Conservation (phyloP, 768 basidiomycete species). For the Mycena haematopus region DNA sequence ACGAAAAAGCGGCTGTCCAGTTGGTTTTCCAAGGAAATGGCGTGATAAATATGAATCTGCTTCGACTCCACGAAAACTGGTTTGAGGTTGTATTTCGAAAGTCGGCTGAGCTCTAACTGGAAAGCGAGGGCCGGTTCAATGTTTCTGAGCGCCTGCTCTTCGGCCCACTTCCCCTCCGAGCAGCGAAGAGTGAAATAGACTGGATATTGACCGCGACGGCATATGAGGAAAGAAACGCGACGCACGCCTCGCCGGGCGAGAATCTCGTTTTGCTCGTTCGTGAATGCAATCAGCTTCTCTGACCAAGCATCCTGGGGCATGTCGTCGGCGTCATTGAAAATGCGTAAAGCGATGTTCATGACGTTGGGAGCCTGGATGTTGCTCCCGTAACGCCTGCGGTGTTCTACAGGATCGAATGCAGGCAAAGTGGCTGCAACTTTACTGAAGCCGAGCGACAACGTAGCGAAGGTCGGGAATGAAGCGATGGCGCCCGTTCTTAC, state of each 20-base stretch:
- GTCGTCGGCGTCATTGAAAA: conserved; percentile 83
- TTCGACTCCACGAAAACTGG: conserved; percentile 97
- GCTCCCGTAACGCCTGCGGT: conserved; percentile 74
- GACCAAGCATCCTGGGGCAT: conserved; percentile 80
- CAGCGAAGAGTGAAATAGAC: conserved; percentile 92
- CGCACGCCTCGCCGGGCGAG: conserved; percentile 83
- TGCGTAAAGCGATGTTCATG: conserved; percentile 90
- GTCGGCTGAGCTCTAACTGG: conserved; percentile 95
- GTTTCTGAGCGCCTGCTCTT: conserved; percentile 97
- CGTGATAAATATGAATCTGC: conserved; percentile 98
- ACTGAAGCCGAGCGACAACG: conserved; percentile 75
- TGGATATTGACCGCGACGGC: conserved; percentile 90
- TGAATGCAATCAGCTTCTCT: conserved; percentile 69
- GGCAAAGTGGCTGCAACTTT: conserved; percentile 79
- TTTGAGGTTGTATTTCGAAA: conserved; percentile 95
- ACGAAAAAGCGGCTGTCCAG: conserved; percentile 99
- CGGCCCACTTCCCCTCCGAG: conserved; percentile 76
- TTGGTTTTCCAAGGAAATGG: conserved; percentile 93
- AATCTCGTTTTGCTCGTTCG: conserved; percentile 69
- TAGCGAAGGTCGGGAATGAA: conserved; percentile 79
- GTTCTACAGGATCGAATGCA: conserved; percentile 72
- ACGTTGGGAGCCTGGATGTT: conserved; percentile 87
- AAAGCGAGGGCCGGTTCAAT: conserved; percentile 98
- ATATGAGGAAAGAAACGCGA: conserved; percentile 90
- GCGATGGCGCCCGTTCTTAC: conserved; percentile 90